A percentile compares a stretch with the other conserved stretches of the same genome.
Evolutionary conservation across 768 basidiomycete species (phyloP).

Genomic region (Dentipellis fragilis): DNA sequence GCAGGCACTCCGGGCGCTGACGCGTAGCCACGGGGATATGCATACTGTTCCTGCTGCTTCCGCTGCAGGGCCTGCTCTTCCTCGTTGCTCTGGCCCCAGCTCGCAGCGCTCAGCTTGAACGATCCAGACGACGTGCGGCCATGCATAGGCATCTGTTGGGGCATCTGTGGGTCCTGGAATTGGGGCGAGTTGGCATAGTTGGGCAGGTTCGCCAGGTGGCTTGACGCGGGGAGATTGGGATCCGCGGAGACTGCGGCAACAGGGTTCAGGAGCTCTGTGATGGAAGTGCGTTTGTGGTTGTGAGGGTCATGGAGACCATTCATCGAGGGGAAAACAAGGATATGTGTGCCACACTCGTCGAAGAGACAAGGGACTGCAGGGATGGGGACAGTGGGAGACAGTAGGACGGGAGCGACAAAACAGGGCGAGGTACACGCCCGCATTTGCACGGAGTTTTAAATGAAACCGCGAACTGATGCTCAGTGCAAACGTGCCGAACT

Average conservation of each 20-base stretch:
- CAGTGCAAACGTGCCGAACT: too few relatives aligned
- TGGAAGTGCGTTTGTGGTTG: slow-evolving; percentile 37
- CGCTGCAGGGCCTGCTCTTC: slow-evolving; percentile 16
- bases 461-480: neutral
- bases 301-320: slow-evolving; percentile 33
- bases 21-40: slow-evolving; percentile 5
- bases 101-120: slow-evolving; percentile 54
- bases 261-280: slow-evolving; percentile 41
- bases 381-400: neutral
- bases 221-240: slow-evolving; percentile 20
- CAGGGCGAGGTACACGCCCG: neutral
- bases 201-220: neutral
- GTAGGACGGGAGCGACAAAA: neutral
- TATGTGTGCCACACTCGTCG: neutral
- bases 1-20: slow-evolving; percentile 1
- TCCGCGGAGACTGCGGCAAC: slow-evolving; percentile 24
- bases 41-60: slow-evolving; percentile 1
- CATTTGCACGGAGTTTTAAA: neutral
- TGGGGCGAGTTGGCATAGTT: slow-evolving; percentile 8
- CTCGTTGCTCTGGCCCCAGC: slow-evolving; percentile 38
- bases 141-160: slow-evolving; percentile 7
- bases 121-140: slow-evolving; percentile 13
- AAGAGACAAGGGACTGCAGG: neutral
- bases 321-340: slow-evolving; percentile 12
- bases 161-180: slow-evolving; percentile 12